Conservation (phyloP, 2,329 filamentous ascomycete genomes). For the Graphiopsis chlorocephala region DNA sequence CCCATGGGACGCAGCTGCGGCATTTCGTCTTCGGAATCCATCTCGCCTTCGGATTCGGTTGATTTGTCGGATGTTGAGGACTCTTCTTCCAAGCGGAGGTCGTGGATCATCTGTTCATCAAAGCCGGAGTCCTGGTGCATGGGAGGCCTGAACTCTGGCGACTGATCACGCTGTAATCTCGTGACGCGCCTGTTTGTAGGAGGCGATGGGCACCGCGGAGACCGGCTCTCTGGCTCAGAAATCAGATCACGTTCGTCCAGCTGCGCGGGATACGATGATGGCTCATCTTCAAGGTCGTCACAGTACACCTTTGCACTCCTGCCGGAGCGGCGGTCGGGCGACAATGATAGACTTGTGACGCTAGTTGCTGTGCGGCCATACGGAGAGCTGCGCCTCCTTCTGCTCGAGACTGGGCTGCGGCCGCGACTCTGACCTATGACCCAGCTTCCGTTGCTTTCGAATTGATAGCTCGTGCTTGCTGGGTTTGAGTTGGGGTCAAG, state of each 20-base stretch:
- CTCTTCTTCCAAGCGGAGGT: constrained; percentile 14
- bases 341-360: constrained; percentile 18
- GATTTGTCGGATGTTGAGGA: background rate
- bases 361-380: constrained; percentile 33
- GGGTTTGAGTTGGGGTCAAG: constrained; percentile 37
- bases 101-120: constrained; percentile 31
- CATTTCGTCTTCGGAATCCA: constrained; percentile 6
- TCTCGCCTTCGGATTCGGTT: background rate
- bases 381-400: constrained; percentile 31
- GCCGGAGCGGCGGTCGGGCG: constrained; percentile 9
- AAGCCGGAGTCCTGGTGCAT: constrained; percentile 39
- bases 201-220: background rate
- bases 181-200: background rate
- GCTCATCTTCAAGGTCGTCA: constrained; percentile 4
- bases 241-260: background rate
- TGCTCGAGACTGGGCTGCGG: constrained; percentile 36
- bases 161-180: background rate
- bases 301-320: constrained; percentile 12
- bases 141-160: constrained; percentile 18
- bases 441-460: constrained; percentile 45
- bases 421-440: constrained; percentile 38
- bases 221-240: background rate
- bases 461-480: constrained; percentile 42
- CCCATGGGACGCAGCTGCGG: background rate
- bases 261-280: background rate